Evolutionary conservation across 1,284 basidiomycete genomes (phyloP), one percentile per base, ranked within the genome.

Genomic region (Trichosporon faecale): DNA sequence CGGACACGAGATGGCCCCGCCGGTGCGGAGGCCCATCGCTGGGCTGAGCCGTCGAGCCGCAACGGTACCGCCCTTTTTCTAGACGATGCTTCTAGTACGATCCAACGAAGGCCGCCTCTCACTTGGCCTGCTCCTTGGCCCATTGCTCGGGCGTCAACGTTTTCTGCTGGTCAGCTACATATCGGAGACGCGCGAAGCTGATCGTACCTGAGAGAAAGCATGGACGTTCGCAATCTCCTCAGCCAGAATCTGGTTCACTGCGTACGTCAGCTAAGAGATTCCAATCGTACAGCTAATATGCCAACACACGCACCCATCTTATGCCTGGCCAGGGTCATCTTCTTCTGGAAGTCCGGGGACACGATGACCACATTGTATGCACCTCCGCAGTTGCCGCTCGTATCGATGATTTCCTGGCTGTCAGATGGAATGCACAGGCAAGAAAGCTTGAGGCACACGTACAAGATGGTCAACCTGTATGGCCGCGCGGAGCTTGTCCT

Each of bases 371-470:
- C 74, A 4, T 80, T 79, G 64, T 78, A 84, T 4, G 81, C 81
- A n/a, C 77, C 79, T 16, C 82, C 82, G 74, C 82, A 84, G 69
- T 84, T 84, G 25, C 81, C 82, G 2, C 82, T 83, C 0, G 82
- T 83, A 73, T 74, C 73, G 27, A 65, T 66, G 35, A 74, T 74
- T 33, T 74, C 73, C 73, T 74, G 66, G 1, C 27, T 25, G 68
- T 73, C 46, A 70, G 71, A 46, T 14, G n/a, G n/a, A n/a, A n/a
- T 16, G 18, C 18, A 8, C 44, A 11, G 7, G n/a, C 21, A 44
- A 3, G 49, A 6, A 1, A 23, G 49, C 29, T 52, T 1, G 37
- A 21, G 9, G 44, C 1, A 8, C 14, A 44, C 35, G 27, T 27
- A 61, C 33, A 21, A 74, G 57, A 23, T 74, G 60, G 66, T 72